phyloP scores from a whole-genome alignment of 345 rosid species.

The Adansonia digitata region DNA sequence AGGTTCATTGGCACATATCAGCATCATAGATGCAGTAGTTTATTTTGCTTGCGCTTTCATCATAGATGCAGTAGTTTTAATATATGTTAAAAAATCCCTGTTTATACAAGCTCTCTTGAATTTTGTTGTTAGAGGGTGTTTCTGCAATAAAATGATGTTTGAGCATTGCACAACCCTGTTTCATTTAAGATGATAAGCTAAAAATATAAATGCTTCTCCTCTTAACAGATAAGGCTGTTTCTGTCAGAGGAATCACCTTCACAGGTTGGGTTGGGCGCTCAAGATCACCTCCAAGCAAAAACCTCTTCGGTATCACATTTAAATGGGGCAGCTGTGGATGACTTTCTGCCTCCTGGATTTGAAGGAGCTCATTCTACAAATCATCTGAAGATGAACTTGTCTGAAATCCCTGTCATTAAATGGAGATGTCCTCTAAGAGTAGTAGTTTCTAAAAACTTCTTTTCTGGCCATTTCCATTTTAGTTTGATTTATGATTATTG shows the following conservation, averaged over 20 bases:
- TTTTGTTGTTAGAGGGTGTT: slow-evolving; percentile 7
- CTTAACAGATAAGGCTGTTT: slow-evolving; percentile 13
- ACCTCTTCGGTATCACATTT: slow-evolving; percentile 50
- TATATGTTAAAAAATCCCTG: not conserved
- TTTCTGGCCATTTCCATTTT: not conserved
- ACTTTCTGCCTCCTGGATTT: slow-evolving; percentile 56
- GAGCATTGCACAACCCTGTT: not conserved
- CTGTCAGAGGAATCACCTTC: slow-evolving; percentile 82
- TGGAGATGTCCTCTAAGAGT: slow-evolving; percentile 80
- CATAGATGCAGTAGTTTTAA: not conserved
- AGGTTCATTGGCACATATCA: not conserved
- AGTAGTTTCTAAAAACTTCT: slow-evolving; percentile 3
- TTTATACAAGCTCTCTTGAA: not conserved
- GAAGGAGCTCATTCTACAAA: slow-evolving; percentile 55
- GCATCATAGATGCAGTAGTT: not conserved
- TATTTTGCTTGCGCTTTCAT: not conserved
- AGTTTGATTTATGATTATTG: not conserved
- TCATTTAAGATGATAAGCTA: not conserved
- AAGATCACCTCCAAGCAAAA: slow-evolving; percentile 97
- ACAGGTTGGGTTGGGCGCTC: slow-evolving; percentile 67
- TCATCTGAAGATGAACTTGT: slow-evolving; percentile 44
- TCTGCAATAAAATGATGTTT: not conserved
- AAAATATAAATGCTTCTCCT: slow-evolving; percentile 10
- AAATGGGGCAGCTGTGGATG: slow-evolving; percentile 23
- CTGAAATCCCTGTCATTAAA: slow-evolving; percentile 60